Conservation (phyloP, 1,284 basidiomycete species). For the Takashimella koratensis region DNA sequence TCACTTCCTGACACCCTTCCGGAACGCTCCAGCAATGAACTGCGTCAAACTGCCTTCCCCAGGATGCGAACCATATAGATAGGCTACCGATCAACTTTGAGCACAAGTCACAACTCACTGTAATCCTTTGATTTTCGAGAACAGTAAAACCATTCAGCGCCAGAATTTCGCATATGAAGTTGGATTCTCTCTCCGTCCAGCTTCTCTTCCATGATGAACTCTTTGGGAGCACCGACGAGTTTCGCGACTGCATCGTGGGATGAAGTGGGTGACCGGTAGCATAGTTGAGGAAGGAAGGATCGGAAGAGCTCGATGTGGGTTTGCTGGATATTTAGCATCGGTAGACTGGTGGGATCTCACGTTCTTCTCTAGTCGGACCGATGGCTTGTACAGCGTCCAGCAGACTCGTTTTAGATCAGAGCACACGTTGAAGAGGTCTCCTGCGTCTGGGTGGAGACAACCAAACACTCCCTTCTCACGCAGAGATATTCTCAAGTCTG, state of each 20-base stretch:
- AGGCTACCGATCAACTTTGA: slow-evolving; percentile 37
- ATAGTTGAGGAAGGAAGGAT: slow-evolving; percentile 87
- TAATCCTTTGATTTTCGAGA: slow-evolving; percentile 93
- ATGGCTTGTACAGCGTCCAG: slow-evolving; percentile 53
- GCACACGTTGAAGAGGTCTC: slow-evolving; percentile 87
- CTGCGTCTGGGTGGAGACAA: slow-evolving; percentile 85
- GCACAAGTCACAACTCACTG: slow-evolving; percentile 51
- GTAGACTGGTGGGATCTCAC: slow-evolving; percentile 51
- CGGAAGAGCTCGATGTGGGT: slow-evolving; percentile 74
- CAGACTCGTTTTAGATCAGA: slow-evolving; percentile 89
- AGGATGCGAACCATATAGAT: slow-evolving; percentile 78
- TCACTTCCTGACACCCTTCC: slow-evolving; percentile 71
- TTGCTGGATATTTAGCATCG: slow-evolving; percentile 54
- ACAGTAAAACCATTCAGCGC: slow-evolving; percentile 75
- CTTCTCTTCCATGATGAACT: slow-evolving; percentile 90
- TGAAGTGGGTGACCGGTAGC: slow-evolving; percentile 69
- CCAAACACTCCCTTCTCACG: slow-evolving; percentile 77
- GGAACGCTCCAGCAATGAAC: slow-evolving; percentile 69
- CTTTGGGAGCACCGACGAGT: slow-evolving; percentile 64
- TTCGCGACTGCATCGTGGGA: slow-evolving; percentile 77
- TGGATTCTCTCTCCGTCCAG: slow-evolving; percentile 93
- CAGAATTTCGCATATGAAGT: slow-evolving; percentile 77
- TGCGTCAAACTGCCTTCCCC: slow-evolving; percentile 81
- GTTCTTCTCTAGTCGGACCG: slow-evolving; percentile 43
- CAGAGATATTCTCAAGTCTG: slow-evolving; percentile 51